A percentile compares a stretch with the other conserved stretches of the same genome.
Conservation (phyloP, 192 early-diverging fungal species). For the Irineochytrium annulatum region DNA sequence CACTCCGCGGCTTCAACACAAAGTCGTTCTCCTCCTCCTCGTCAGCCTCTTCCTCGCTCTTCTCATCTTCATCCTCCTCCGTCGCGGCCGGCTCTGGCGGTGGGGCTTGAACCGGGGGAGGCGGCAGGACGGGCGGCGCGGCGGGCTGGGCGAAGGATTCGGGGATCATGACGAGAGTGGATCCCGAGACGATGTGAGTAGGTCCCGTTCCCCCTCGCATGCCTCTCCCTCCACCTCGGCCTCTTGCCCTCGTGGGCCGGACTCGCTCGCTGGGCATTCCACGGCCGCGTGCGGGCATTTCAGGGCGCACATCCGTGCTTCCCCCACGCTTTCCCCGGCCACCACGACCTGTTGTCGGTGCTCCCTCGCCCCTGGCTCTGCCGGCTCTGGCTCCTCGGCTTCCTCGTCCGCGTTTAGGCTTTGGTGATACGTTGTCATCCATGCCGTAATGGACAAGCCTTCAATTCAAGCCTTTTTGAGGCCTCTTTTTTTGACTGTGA, state of each 20-base stretch:
- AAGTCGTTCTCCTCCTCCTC: slow-evolving; percentile 16
- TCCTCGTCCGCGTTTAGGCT: too few relatives aligned
- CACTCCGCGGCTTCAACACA: slow-evolving; percentile 8
- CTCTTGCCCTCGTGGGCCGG: slow-evolving; percentile 9
- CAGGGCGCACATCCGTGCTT: too few relatives aligned
- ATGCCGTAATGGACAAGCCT: too few relatives aligned
- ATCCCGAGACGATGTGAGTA: background rate
- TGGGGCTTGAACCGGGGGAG: background rate
- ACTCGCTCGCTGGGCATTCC: too few relatives aligned
- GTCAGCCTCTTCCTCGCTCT: slow-evolving; percentile 2
- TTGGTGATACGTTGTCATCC: too few relatives aligned
- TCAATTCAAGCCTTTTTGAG: too few relatives aligned
- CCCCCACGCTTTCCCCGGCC: too few relatives aligned
- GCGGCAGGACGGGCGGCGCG: background rate
- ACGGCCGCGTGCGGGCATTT: too few relatives aligned
- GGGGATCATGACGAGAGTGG: background rate
- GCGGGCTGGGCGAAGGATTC: background rate
- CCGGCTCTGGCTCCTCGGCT: too few relatives aligned
- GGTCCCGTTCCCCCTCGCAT: background rate
- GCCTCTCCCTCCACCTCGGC: slow-evolving; percentile 7
- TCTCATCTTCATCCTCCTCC: background rate
- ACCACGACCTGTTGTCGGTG: too few relatives aligned
- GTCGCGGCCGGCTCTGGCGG: background rate
- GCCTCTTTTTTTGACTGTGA: too few relatives aligned
- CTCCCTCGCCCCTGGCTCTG: too few relatives aligned